phyloP scores from a whole-genome alignment of 129 eudicot genomes.

The Scalesia atractyloides region DNA sequence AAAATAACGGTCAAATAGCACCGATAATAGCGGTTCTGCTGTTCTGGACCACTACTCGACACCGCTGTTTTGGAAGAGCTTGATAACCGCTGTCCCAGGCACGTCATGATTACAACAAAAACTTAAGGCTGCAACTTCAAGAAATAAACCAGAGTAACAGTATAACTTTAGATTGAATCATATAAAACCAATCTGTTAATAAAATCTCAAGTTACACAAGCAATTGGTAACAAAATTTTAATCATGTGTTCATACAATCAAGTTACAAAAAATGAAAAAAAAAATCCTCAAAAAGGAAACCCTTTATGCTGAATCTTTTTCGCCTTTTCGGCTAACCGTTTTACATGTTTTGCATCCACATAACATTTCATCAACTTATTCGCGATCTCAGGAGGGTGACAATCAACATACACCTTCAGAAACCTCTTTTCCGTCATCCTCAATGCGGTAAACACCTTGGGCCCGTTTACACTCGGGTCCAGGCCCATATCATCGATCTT shows the following conservation, averaged over 20 bases:
- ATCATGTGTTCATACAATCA: background rate
- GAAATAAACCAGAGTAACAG: background rate
- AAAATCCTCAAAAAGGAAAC: conserved; percentile 55
- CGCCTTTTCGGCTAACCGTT: conserved; percentile 59
- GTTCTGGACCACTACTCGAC: too few relatives aligned
- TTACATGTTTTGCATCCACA: conserved; percentile 48
- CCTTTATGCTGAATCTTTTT: conserved; percentile 38
- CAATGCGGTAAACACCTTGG: conserved; percentile 53
- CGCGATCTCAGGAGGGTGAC: conserved; percentile 55
- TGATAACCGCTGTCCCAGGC: too few relatives aligned
- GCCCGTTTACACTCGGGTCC: conserved; percentile 57
- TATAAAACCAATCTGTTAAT: conserved; percentile 11
- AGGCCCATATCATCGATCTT: conserved; percentile 70
- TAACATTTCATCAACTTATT: conserved; percentile 55
- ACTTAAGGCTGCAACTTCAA: background rate
- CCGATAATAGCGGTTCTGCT: too few relatives aligned
- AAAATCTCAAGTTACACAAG: background rate
- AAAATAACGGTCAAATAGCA: too few relatives aligned
- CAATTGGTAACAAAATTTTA: background rate
- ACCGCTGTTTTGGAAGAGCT: too few relatives aligned
- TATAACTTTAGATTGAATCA: conserved; percentile 17
- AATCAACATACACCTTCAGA: conserved; percentile 43
- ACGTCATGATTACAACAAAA: background rate
- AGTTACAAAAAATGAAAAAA: background rate
- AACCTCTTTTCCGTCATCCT: conserved; percentile 75